phyloP scores from a whole-genome alignment of 345 rosid genomes.

The Hirschfeldia incana region DNA sequence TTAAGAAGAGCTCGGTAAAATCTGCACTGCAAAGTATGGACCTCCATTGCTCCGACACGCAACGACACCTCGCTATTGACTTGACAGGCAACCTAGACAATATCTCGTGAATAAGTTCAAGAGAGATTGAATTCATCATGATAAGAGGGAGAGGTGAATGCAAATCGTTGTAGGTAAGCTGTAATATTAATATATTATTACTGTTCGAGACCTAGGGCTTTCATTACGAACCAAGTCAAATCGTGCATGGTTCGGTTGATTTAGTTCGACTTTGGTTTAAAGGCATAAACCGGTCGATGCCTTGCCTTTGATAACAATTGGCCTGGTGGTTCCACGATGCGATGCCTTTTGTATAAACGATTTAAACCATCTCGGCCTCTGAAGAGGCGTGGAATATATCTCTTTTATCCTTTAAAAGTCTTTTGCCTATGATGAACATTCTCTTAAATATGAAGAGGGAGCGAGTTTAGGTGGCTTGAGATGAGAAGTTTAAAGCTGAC shows the following conservation, averaged over 20 bases:
- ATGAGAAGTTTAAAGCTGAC: slow-evolving; percentile 8
- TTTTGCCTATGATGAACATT: slow-evolving; percentile 63
- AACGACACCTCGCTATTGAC: not conserved
- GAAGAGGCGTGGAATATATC: too few species aligned
- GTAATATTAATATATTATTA: too few species aligned
- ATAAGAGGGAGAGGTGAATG: not conserved
- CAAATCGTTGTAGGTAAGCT: not conserved
- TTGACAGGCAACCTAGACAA: not conserved
- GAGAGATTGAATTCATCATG: not conserved
- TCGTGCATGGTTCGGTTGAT: not conserved
- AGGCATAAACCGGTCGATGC: not conserved
- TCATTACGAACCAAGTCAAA: not conserved
- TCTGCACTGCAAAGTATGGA: not conserved
- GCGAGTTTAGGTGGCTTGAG: not conserved
- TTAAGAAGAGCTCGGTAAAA: not conserved
- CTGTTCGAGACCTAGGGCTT: not conserved
- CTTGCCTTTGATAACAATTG: too few species aligned
- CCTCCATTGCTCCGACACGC: not conserved
- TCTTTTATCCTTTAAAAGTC: too few species aligned
- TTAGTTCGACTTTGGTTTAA: not conserved
- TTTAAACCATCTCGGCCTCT: too few species aligned
- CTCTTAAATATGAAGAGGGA: slow-evolving; percentile 46
- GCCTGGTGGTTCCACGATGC: too few species aligned
- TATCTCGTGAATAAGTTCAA: not conserved
- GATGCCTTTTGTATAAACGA: not conserved